These are phyloP conservation scores for Rusavskia elegans DNA, from an alignment of 495 filamentous ascomycete species.

Conservation along the genomic window DNA sequence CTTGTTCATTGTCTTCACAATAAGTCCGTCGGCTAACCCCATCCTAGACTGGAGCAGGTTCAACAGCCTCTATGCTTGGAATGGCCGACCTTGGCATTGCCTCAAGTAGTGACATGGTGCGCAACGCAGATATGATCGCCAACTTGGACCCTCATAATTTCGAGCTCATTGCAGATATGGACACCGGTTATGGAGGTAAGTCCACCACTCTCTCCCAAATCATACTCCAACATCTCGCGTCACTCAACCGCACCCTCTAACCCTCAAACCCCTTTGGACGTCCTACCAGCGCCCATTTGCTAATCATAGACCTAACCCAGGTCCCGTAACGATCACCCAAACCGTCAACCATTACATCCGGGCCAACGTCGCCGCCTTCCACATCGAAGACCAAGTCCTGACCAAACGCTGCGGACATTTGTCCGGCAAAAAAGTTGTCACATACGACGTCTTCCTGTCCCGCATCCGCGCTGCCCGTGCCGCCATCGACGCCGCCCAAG, in stretches of 20 bases:
- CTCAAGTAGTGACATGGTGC: slow-evolving; percentile 47
- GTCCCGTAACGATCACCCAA: slow-evolving; percentile 44
- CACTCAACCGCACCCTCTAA: too few relatives aligned
- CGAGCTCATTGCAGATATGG: slow-evolving; percentile 56
- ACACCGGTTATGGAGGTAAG: slow-evolving; percentile 47
- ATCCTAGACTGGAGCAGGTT: slow-evolving; percentile 50
- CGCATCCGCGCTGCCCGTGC: slow-evolving; percentile 39
- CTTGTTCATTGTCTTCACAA: not conserved
- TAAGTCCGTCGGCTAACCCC: slow-evolving; percentile 1
- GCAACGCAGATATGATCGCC: slow-evolving; percentile 51
- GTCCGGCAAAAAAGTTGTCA: slow-evolving; percentile 43
- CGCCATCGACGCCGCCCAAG: slow-evolving; percentile 30
- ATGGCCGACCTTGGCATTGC: slow-evolving; percentile 51
- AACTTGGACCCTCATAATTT: slow-evolving; percentile 37
- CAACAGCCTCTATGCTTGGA: slow-evolving; percentile 44
- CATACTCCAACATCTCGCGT: not conserved
- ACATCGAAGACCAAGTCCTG: slow-evolving; percentile 56
- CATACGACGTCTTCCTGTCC: slow-evolving; percentile 30
- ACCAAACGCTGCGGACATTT: slow-evolving; percentile 54
- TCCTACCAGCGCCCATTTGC: too few relatives aligned
- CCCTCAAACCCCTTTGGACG: too few relatives aligned
- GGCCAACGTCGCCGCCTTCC: slow-evolving; percentile 54
- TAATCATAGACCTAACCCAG: slow-evolving; percentile 12
- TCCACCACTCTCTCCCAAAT: not conserved
- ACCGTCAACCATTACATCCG: slow-evolving; percentile 48